A percentile compares a stretch with the other conserved stretches of the same genome.
These are phyloP conservation scores for Xylaria arbuscula DNA, from an alignment of 2,329 filamentous ascomycete species.

Conservation along the genomic window DNA sequence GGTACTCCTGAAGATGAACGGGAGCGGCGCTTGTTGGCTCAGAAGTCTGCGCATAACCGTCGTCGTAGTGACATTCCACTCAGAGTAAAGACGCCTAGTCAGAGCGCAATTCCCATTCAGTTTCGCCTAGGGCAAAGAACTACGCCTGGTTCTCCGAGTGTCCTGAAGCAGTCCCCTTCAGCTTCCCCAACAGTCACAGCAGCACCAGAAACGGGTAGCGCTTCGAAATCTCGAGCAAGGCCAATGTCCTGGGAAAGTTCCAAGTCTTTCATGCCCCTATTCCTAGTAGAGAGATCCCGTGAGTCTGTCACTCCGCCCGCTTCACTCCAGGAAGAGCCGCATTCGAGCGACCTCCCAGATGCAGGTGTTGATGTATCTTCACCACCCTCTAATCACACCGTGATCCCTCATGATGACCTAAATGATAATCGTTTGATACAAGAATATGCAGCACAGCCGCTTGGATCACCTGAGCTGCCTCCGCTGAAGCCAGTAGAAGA, in stretches of 20 bases:
- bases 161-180: constrained; percentile 51
- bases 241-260: constrained; percentile 72
- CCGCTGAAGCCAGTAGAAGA: constrained; percentile 35
- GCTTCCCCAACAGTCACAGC: constrained; percentile 47
- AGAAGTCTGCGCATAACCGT: constrained; percentile 58
- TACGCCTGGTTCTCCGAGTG: constrained; percentile 53
- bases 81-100: constrained; percentile 64
- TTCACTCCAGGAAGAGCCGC: constrained; percentile 56
- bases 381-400: constrained; percentile 6
- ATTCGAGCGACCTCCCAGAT: constrained; percentile 52
- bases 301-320: constrained; percentile 49
- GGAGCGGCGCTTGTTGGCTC: constrained; percentile 50
- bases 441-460: constrained; percentile 5
- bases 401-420: constrained; percentile 6
- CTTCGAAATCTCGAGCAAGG: constrained; percentile 56
- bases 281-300: constrained; percentile 76
- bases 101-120: constrained; percentile 68
- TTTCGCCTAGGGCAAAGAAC: constrained; percentile 62
- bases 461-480: constrained; percentile 35
- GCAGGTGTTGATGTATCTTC: constrained; percentile 17
- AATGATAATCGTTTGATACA: neutral
- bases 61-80: constrained; percentile 62
- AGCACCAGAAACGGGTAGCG: constrained; percentile 51
- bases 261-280: constrained; percentile 82
- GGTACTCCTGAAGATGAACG: constrained; percentile 63